Evolutionary conservation across 2,329 filamentous ascomycete genomes (phyloP).

Genomic region (Monilinia fructigena): DNA sequence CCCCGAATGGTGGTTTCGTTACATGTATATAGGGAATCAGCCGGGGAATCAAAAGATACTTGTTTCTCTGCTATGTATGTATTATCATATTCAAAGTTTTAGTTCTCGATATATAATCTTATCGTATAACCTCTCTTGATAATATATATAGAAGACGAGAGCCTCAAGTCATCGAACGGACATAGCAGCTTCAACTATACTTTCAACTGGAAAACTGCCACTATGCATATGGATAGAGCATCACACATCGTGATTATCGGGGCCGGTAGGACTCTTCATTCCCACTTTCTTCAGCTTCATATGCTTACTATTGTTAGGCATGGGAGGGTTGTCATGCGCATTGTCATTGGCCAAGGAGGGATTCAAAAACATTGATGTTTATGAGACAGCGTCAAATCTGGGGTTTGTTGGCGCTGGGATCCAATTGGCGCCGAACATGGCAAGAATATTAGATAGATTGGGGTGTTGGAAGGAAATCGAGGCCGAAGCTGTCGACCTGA

Average conservation of each 20-base stretch:
- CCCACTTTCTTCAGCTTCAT: too few relatives aligned
- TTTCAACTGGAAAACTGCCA: neutral
- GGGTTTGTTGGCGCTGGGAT: slow-evolving; percentile 85
- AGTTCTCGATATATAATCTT: neutral
- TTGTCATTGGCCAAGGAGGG: slow-evolving; percentile 74
- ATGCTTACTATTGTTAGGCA: slow-evolving; percentile 50
- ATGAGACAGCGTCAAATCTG: slow-evolving; percentile 68
- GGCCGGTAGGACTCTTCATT: slow-evolving; percentile 45
- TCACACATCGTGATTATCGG: slow-evolving; percentile 47
- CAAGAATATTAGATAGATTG: slow-evolving; percentile 68
- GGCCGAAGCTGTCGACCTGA: slow-evolving; percentile 67
- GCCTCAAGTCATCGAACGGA: neutral
- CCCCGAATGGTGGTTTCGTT: neutral
- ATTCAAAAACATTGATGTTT: slow-evolving; percentile 71
- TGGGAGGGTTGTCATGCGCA: slow-evolving; percentile 73
- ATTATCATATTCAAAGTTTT: neutral
- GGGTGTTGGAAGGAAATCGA: slow-evolving; percentile 72
- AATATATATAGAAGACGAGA: neutral
- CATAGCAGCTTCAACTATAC: neutral
- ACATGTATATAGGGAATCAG: neutral
- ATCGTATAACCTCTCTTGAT: neutral
- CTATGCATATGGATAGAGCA: slow-evolving; percentile 15
- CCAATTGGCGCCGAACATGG: slow-evolving; percentile 80
- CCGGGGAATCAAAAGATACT: neutral
- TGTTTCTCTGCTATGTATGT: neutral